Evolutionary conservation across 176 grass and related monocot genomes (phyloP).

Genomic region (Avena sativa): DNA sequence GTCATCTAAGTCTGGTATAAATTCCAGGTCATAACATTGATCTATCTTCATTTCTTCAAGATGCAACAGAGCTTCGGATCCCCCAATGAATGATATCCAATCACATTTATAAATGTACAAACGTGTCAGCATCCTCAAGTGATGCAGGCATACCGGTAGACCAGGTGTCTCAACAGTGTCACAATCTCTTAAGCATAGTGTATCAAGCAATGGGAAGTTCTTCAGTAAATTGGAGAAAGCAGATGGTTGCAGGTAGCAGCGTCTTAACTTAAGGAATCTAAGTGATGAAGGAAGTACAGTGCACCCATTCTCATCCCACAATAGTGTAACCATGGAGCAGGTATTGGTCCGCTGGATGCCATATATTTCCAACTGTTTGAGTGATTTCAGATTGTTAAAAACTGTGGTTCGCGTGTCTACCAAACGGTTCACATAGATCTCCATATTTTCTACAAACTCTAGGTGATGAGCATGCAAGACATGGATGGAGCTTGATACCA

Average conservation of each 20-base stretch:
- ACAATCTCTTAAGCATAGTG: not conserved
- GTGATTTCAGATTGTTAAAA: conserved; percentile 23
- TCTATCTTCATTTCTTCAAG: not conserved
- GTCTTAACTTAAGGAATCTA: not conserved
- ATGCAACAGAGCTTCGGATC: conserved; percentile 1
- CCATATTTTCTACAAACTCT: conserved; percentile 2
- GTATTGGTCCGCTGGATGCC: not conserved
- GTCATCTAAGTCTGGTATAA: not conserved
- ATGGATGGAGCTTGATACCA: conserved; percentile 28
- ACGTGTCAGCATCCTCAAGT: not conserved
- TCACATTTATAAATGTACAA: not conserved
- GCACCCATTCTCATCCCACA: conserved; percentile 2
- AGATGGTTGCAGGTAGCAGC: not conserved
- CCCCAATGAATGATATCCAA: conserved; percentile 25
- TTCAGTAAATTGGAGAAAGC: conserved; percentile 22
- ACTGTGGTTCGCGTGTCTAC: not conserved
- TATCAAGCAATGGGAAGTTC: conserved; percentile 2
- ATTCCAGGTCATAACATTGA: conserved; percentile 4
- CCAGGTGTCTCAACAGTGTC: not conserved
- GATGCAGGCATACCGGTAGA: not conserved
- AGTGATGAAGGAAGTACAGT: conserved; percentile 22
- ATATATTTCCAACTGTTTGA: conserved; percentile 7
- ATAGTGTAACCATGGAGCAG: too few species aligned
- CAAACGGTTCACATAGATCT: not conserved
- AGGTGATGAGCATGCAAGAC: conserved; percentile 33